Base-by-base conservation (phyloP, 768 basidiomycete species). In the Lenzites betulinus region DNA sequence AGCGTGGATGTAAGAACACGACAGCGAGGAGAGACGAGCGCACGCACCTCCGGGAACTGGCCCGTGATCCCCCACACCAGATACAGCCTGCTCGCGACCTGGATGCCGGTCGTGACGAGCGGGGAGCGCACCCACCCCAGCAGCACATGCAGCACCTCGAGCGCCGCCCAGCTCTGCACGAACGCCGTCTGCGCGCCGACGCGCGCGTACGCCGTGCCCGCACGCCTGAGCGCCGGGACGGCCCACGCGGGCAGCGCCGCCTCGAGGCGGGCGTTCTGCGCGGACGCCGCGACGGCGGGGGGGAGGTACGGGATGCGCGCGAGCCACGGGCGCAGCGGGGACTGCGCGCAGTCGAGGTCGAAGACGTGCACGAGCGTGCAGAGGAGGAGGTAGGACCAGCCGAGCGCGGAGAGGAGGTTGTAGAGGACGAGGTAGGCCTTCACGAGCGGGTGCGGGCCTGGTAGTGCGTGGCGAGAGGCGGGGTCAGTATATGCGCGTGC, bases 51-150 rank as follows among this genome's bases (percentile, higher is more conserved):
- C 0, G 80, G 78, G 66, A 87, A 91, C 50, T 79, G 78, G 58
- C 86, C 81, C 0, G 85, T 83, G 59, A 98, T 81, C 22, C 86
- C 90, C 94, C 93, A 98, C 2, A 98, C 86, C 43, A 93, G 78
- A 73, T 88, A 87, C 3, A 98, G 78, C 41, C 94, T 78, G 63
- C 89, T 91, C 0, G 85, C 81, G 39, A 96, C 93, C 73, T 97
- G 94, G 65, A 87, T 83, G 6, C 77, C 70, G 0, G 93, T 94
- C 0, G 93, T 94, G 15, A 75, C 78, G 13, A 92, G 69, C 8
- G 91, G 88, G 56, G 87, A 90, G 51, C 88, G 78, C 46, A 98
- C 96, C 79, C 87, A 85, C 0, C 94, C 87, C 7, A 93, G 66
- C 7, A 88, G 73, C 38, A 87, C 85, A 71, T 99, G 97, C 2